Evolutionary conservation across 306 rosid genomes (phyloP), one percentile per base, ranked within the genome.

Genomic region (Quercus parvula): DNA sequence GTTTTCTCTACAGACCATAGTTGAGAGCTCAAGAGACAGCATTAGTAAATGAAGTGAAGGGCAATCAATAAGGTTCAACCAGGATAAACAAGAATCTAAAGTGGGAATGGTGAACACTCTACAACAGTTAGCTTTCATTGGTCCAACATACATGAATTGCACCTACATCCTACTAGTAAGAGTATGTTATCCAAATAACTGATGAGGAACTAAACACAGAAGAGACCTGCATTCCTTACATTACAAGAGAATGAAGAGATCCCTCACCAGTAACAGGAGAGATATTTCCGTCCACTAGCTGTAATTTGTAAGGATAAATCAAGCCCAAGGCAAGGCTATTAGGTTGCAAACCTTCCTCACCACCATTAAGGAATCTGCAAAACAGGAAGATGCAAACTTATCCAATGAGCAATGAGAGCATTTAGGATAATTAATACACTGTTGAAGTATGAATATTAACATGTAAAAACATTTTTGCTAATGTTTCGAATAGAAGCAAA

Each of bases 321-420:
- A 18, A 17, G 49, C 22, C 13, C 9, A 18, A 22, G n/a, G 51
- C 51, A 67, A 33, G 49, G 3, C 46, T 3, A 67, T 67, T 0
- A 18, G 24, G 49, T 31, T 67, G 3, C 15, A 58, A 59, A 0
- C 74, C 41, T 71, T 41, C 20, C 41, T 15, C 10, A 1, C 68
- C 51, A 25, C 72, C 28, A 17, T 56, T 15, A 44, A 51, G 64
- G 55, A 15, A 18, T 73, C 85, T 82, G 81, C 75, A 27, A 54
- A 64, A 28, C 38, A 33, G 22, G 51, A 67, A 67, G 70, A 31
- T 2, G 25, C 30, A 67, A 33, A 33, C 20, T 6, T 1, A 33
- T 33, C 25, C 46, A 12, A 67, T 33, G 33, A 17, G n/a, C 71
- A 67, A 33, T 31, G 25, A 33, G n/a, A 11, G 49, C 71, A 31